These are phyloP conservation scores for Oldenlandia corymbosa DNA, from an alignment of 257 asterid species.

Conservation along the genomic window DNA sequence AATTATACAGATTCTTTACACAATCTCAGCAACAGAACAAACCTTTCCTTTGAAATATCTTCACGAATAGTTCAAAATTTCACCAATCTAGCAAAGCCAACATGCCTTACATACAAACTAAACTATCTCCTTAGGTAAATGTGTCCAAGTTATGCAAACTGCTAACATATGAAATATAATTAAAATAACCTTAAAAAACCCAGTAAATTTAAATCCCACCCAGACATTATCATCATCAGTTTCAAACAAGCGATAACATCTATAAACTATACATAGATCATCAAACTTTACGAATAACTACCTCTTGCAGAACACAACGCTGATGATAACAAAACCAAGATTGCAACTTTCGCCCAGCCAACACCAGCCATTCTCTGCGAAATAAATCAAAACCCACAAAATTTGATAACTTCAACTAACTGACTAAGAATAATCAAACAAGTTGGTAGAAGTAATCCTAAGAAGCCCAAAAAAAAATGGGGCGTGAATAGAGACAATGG, in stretches of 20 bases:
- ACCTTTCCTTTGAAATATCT: background rate
- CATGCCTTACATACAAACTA: background rate
- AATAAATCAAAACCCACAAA: background rate
- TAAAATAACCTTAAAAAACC: too few species aligned
- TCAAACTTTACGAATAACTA: slow-evolving; percentile 4
- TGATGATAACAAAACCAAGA: slow-evolving; percentile 22
- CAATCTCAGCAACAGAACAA: background rate
- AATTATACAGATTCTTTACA: background rate
- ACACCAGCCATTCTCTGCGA: slow-evolving; percentile 28
- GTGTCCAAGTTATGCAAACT: too few species aligned
- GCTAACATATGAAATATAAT: too few species aligned
- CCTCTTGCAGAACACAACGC: slow-evolving; percentile 34
- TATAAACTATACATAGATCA: background rate
- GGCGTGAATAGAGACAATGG: background rate
- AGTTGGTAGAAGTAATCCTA: background rate
- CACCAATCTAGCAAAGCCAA: background rate
- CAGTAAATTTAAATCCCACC: too few species aligned
- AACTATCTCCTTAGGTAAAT: background rate
- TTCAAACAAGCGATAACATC: background rate
- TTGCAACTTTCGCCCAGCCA: slow-evolving; percentile 26
- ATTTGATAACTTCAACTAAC: too few species aligned
- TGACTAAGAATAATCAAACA: too few species aligned
- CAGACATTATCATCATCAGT: background rate
- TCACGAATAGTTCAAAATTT: background rate
- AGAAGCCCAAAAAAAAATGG: background rate